These are phyloP conservation scores for Verbena officinalis DNA, from an alignment of 257 asterid species.

Conservation along the genomic window DNA sequence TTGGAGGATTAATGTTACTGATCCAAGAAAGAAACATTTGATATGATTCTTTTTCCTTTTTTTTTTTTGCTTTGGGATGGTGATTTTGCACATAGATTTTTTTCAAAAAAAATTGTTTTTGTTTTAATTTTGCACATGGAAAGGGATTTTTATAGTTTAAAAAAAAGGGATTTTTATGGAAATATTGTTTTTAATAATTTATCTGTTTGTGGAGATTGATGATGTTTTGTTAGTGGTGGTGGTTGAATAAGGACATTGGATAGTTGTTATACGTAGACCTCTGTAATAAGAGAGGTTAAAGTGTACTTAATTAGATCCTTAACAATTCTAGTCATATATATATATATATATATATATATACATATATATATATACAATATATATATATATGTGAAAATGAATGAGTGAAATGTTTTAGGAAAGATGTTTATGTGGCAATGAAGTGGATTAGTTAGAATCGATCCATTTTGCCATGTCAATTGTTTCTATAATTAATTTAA, in stretches of 20 bases:
- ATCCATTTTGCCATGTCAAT: too few relatives aligned
- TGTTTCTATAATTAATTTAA: too few relatives aligned
- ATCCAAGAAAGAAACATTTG: conserved; percentile 54
- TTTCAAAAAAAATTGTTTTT: neutral
- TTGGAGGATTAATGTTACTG: conserved; percentile 75
- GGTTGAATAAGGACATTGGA: too few relatives aligned
- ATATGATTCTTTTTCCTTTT: neutral
- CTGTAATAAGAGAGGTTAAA: neutral
- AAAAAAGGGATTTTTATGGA: too few relatives aligned
- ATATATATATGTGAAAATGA: too few relatives aligned
- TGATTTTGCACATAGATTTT: conserved; percentile 26
- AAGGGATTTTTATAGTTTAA: too few relatives aligned
- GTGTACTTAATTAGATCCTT: neutral
- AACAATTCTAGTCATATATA: too few relatives aligned
- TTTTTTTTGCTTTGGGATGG: neutral
- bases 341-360: too few relatives aligned
- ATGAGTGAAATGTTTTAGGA: too few relatives aligned
- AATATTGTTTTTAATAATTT: conserved; percentile 1
- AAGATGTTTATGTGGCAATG: too few relatives aligned
- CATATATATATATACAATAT: too few relatives aligned
- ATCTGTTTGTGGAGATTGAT: neutral
- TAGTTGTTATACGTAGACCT: neutral
- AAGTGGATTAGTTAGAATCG: too few relatives aligned
- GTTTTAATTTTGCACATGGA: neutral
- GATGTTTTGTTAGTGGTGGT: neutral